phyloP scores from a whole-genome alignment of 1,284 basidiomycete species.

The Spongiforma sp. region DNA sequence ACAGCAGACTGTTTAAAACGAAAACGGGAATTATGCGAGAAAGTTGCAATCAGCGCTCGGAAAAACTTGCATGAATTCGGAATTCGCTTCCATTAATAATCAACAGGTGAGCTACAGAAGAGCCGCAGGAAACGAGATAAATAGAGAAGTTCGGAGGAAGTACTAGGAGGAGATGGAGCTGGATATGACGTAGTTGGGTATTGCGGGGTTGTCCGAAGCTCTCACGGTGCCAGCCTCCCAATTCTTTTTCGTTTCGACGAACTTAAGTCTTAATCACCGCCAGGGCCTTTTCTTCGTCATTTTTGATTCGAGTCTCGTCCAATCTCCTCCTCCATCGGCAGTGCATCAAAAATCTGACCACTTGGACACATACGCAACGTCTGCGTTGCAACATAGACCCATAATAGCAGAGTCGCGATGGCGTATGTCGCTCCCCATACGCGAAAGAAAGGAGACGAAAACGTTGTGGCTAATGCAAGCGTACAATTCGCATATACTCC shows the following conservation, averaged over 20 bases:
- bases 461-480: neutral
- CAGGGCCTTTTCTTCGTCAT: neutral
- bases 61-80: constrained; percentile 18
- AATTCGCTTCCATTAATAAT: constrained; percentile 18
- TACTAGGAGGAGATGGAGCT: too few species aligned
- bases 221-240: too few species aligned
- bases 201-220: too few species aligned
- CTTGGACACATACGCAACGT: neutral
- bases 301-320: too few species aligned
- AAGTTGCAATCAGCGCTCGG: too few species aligned
- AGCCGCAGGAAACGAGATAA: neutral
- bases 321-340: neutral
- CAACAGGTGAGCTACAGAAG: neutral
- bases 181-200: too few species aligned
- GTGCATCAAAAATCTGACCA: neutral
- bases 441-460: neutral
- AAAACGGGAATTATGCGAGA: too few species aligned
- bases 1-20: neutral
- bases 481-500: neutral
- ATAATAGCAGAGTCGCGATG: neutral
- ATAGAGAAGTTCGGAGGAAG: too few species aligned
- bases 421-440: too few species aligned
- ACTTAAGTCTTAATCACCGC: neutral
- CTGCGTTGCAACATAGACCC: neutral
- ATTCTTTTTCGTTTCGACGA: neutral